A percentile compares a stretch with the other conserved stretches of the same genome.
Conservation (phyloP, 495 filamentous ascomycete genomes). For the Lepidopterella palustris region DNA sequence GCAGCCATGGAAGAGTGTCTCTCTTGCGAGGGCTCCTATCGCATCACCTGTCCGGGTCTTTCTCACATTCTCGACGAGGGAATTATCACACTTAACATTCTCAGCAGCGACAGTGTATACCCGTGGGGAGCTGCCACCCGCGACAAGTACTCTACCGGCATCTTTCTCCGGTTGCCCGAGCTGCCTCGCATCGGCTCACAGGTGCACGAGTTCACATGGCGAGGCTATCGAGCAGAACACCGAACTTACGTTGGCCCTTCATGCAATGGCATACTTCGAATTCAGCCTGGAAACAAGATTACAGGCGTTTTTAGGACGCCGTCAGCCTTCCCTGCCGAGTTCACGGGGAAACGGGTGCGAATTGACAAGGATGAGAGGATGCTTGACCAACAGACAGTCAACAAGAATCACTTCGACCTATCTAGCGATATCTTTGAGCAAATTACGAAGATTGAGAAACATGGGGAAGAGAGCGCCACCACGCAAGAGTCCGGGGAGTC, state of each 20-base stretch:
- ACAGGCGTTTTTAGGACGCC: background rate
- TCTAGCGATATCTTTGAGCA: background rate
- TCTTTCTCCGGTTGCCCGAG: background rate
- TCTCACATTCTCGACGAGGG: background rate
- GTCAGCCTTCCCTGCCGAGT: background rate
- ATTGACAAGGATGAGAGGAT: background rate
- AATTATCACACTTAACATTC: background rate
- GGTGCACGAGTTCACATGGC: background rate
- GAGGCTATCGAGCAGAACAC: background rate
- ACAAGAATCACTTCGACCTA: background rate
- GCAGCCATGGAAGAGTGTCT: background rate
- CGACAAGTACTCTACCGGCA: background rate
- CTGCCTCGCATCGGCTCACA: background rate
- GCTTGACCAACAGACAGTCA: background rate
- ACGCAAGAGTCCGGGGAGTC: background rate
- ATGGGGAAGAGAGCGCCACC: background rate
- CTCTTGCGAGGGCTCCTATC: background rate
- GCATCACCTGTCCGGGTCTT: background rate
- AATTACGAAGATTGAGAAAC: background rate
- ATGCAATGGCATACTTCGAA: background rate
- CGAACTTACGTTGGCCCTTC: background rate
- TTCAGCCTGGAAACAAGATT: background rate
- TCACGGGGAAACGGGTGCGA: background rate
- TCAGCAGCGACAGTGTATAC: background rate
- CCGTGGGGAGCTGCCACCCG: background rate